Percentiles rank a stretch among this genome's conserved stretches.
Conservation (phyloP, 768 basidiomycete genomes). For the Naganishia onofrii region DNA sequence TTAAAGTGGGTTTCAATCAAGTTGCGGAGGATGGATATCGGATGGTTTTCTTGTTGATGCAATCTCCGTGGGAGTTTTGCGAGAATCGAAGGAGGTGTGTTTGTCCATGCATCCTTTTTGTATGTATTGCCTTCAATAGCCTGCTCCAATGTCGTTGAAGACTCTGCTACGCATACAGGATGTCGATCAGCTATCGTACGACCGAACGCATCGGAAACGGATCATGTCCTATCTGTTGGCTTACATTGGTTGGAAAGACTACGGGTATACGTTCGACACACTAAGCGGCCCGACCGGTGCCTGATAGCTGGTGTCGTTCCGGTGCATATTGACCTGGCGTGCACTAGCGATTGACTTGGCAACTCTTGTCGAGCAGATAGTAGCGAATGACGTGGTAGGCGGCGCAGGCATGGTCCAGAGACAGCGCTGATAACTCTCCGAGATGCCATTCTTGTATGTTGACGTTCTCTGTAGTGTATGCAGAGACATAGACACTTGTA, state of each 20-base stretch:
- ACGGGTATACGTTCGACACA: neutral
- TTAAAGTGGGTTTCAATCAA: slow-evolving; percentile 82
- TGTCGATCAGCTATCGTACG: neutral
- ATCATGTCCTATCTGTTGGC: neutral
- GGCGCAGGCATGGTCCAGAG: neutral
- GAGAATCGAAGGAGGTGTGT: slow-evolving; percentile 79
- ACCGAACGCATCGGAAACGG: neutral
- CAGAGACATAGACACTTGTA: too few species aligned
- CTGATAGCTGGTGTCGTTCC: neutral
- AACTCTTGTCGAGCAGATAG: neutral
- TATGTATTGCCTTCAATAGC: slow-evolving; percentile 55
- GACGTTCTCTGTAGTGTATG: neutral
- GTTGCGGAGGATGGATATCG: slow-evolving; percentile 76
- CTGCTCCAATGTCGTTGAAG: neutral
- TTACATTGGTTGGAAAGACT: neutral
- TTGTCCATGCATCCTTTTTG: slow-evolving; percentile 73
- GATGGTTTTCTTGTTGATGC: slow-evolving; percentile 74
- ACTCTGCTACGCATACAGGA: slow-evolving; percentile 4
- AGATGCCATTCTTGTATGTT: neutral
- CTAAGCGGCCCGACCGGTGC: neutral
- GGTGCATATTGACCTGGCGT: neutral
- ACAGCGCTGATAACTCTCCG: neutral
- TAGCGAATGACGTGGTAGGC: neutral
- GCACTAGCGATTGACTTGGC: neutral
- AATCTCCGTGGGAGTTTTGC: slow-evolving; percentile 73